These are phyloP conservation scores for Fragaria iinumae DNA, from an alignment of 306 rosid genomes.

Conservation along the genomic window DNA sequence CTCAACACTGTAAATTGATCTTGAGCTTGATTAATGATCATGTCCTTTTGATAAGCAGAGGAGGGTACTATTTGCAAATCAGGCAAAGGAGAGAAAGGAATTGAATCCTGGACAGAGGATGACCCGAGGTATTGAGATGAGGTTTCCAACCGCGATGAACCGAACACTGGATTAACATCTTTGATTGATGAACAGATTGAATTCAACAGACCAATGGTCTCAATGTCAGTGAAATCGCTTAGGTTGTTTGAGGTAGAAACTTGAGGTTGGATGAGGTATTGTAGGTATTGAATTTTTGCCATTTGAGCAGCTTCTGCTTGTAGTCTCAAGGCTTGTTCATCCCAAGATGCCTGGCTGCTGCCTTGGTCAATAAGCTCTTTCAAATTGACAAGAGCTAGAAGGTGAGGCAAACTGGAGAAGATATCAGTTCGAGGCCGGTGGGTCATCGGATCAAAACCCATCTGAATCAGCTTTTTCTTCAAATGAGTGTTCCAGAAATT, in stretches of 20 bases:
- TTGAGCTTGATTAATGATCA: constrained; percentile 20
- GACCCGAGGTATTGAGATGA: constrained; percentile 16
- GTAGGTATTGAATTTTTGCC: constrained; percentile 52
- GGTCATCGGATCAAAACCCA: constrained; percentile 93
- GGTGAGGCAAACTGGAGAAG: constrained; percentile 59
- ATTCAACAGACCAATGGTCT: constrained; percentile 32
- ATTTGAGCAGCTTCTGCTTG: constrained; percentile 61
- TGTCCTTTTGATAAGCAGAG: constrained; percentile 12
- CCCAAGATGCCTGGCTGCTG: constrained; percentile 29
- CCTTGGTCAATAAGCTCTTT: constrained; percentile 49
- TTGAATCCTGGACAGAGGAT: constrained; percentile 26
- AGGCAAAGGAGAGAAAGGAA: constrained; percentile 57
- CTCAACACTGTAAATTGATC: constrained; percentile 23
- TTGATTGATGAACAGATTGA: constrained; percentile 32
- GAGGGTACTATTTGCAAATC: constrained; percentile 28
- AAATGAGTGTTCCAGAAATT: constrained; percentile 89
- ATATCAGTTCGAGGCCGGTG: constrained; percentile 62
- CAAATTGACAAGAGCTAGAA: constrained; percentile 62
- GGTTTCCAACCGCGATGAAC: constrained; percentile 33
- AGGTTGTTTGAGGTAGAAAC: constrained; percentile 19
- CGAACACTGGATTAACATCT: constrained; percentile 14
- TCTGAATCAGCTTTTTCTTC: constrained; percentile 77
- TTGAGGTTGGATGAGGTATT: constrained; percentile 46
- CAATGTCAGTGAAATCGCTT: constrained; percentile 29
- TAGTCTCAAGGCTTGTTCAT: constrained; percentile 47